phyloP scores from a whole-genome alignment of 2,329 filamentous ascomycete genomes.

The Cladosporium austrohemisphaericum region DNA sequence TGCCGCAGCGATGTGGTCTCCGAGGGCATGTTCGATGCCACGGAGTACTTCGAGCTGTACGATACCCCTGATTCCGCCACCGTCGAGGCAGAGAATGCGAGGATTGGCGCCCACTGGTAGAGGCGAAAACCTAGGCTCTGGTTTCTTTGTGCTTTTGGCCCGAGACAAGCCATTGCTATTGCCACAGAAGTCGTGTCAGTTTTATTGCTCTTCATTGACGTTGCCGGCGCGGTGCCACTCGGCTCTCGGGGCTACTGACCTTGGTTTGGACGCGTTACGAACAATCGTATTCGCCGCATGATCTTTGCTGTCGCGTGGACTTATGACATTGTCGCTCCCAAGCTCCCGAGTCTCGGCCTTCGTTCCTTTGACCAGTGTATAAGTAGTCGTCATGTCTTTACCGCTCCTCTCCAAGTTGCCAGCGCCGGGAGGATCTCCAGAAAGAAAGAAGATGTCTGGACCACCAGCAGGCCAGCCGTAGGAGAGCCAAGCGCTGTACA shows the following conservation, averaged over 20 bases:
- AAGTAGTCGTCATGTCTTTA: not conserved
- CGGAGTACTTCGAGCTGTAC: conserved; percentile 44
- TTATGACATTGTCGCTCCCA: not conserved
- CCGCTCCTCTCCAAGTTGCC: too few relatives aligned
- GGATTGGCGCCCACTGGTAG: conserved; percentile 28
- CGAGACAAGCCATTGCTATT: not conserved
- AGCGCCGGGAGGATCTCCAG: too few relatives aligned
- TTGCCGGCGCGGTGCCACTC: too few relatives aligned
- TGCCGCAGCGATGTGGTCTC: conserved; percentile 37
- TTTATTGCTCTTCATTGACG: too few relatives aligned
- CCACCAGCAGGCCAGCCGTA: too few relatives aligned
- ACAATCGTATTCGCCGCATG: not conserved
- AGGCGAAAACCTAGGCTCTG: conserved; percentile 31
- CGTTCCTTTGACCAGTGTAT: not conserved
- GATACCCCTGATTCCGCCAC: conserved; percentile 47
- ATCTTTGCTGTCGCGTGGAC: not conserved
- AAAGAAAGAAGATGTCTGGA: not conserved
- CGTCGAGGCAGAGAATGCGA: conserved; percentile 31
- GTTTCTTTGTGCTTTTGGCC: conserved; percentile 29
- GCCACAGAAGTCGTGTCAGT: not conserved
- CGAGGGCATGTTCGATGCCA: conserved; percentile 39
- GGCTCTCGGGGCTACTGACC: not conserved
- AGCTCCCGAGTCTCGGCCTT: not conserved
- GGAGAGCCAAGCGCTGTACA: too few relatives aligned
- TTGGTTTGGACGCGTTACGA: not conserved